Conservation (phyloP, 352 stramenopile species). For the Phytopythium helicoides region DNA sequence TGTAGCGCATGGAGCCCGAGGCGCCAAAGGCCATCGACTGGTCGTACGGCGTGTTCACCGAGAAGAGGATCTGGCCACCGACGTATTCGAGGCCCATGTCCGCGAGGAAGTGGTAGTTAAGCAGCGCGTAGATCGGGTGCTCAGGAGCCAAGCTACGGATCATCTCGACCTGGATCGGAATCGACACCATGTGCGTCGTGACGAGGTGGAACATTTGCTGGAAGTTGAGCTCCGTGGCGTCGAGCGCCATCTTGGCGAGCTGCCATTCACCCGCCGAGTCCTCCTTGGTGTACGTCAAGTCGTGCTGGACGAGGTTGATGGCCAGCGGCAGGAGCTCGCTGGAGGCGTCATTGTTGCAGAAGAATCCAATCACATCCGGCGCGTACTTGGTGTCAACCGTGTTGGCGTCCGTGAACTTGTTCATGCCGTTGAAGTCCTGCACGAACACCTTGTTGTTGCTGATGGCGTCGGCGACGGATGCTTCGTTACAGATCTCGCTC, state of each 20-base stretch:
- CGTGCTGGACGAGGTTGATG: constrained; percentile 20
- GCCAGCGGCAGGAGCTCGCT: constrained; percentile 23
- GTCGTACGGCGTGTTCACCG: constrained; percentile 24
- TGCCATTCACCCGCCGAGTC: constrained; percentile 28
- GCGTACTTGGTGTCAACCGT: constrained; percentile 26
- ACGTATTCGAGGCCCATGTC: constrained; percentile 41
- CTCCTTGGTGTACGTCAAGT: constrained; percentile 21
- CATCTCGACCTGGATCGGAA: constrained; percentile 40
- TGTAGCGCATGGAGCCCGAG: constrained; percentile 24
- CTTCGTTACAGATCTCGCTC: constrained; percentile 14
- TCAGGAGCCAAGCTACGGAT: constrained; percentile 24
- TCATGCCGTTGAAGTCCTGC: constrained; percentile 21
- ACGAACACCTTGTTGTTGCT: constrained; percentile 19
- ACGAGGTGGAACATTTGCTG: constrained; percentile 28
- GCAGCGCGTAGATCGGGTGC: constrained; percentile 35
- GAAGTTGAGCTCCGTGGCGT: constrained; percentile 30
- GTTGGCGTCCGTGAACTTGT: constrained; percentile 11
- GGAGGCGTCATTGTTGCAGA: constrained; percentile 24
- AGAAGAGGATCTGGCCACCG: constrained; percentile 21
- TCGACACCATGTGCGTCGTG: constrained; percentile 23
- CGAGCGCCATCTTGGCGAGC: constrained; percentile 37
- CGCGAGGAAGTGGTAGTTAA: constrained; percentile 34
- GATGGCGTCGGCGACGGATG: constrained; percentile 4
- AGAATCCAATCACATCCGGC: constrained; percentile 27
- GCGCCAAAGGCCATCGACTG: constrained; percentile 32